These are phyloP conservation scores for Haberlea rhodopensis DNA, from an alignment of 257 asterid genomes.

Conservation along the genomic window DNA sequence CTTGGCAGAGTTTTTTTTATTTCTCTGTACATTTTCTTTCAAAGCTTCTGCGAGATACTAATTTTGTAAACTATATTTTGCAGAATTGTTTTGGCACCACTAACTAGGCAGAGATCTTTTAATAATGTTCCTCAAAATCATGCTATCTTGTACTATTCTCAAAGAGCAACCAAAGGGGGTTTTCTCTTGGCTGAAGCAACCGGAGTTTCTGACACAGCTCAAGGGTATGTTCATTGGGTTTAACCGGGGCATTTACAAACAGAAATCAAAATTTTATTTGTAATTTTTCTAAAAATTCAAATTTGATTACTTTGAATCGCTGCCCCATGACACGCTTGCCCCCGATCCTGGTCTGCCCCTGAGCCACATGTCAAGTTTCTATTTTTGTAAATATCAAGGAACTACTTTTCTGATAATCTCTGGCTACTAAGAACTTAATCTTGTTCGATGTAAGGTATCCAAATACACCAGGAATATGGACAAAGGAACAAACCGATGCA, in stretches of 20 bases:
- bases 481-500: constrained; percentile 45
- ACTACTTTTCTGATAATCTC: background rate
- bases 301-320: background rate
- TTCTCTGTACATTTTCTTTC: too few relatives aligned
- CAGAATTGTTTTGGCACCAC: constrained; percentile 49
- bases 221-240: constrained; percentile 35
- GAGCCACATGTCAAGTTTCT: background rate
- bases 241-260: background rate
- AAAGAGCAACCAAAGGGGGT: constrained; percentile 44
- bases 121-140: constrained; percentile 42
- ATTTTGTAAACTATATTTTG: background rate
- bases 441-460: constrained; percentile 27
- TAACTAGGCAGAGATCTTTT: constrained; percentile 45
- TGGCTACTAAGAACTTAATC: background rate
- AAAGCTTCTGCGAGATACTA: background rate
- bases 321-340: background rate
- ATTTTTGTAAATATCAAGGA: background rate
- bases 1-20: too few relatives aligned
- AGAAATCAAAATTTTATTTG: background rate
- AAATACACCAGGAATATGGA: constrained; percentile 48
- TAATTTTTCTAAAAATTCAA: too few relatives aligned
- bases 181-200: constrained; percentile 40
- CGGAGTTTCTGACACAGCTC: constrained; percentile 52
- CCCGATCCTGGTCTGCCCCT: background rate
- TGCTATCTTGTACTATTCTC: constrained; percentile 38